Evolutionary conservation across 495 filamentous ascomycete species (phyloP).

Genomic region (Penicillium ochrochloron): DNA sequence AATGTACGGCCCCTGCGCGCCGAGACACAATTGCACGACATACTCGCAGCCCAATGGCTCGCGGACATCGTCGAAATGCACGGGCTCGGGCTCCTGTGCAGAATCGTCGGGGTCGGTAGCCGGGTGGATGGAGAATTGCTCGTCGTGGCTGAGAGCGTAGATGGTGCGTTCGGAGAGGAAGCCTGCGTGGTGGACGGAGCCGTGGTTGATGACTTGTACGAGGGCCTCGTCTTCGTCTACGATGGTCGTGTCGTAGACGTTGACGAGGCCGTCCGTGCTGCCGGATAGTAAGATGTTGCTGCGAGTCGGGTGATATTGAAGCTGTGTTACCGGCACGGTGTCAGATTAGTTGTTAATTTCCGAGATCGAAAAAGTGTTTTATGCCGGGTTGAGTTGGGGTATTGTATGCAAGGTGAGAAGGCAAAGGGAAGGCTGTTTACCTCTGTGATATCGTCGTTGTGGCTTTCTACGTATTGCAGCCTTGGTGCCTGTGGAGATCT

Average conservation of each 20-base stretch:
- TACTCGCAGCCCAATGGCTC: slow-evolving; percentile 77
- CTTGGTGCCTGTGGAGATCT: slow-evolving; percentile 58
- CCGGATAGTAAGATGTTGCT: slow-evolving; percentile 75
- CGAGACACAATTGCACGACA: slow-evolving; percentile 69
- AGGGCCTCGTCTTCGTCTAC: slow-evolving; percentile 86
- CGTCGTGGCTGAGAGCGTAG: slow-evolving; percentile 79
- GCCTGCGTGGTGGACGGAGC: slow-evolving; percentile 81
- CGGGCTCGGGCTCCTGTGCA: slow-evolving; percentile 52
- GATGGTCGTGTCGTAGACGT: slow-evolving; percentile 76
- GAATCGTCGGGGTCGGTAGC: slow-evolving; percentile 62
- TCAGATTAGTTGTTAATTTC: slow-evolving; percentile 15
- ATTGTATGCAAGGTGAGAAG: background rate
- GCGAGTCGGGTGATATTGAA: slow-evolving; percentile 71
- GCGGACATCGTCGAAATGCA: slow-evolving; percentile 78
- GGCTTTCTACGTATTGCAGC: slow-evolving; percentile 77
- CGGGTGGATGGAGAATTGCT: slow-evolving; percentile 77
- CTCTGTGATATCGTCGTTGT: slow-evolving; percentile 91
- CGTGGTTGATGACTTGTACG: slow-evolving; percentile 85
- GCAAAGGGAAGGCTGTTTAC: slow-evolving; percentile 39
- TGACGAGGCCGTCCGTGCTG: slow-evolving; percentile 90
- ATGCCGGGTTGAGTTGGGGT: background rate
- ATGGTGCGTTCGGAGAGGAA: slow-evolving; percentile 73
- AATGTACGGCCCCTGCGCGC: slow-evolving; percentile 53
- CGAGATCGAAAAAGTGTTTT: background rate
- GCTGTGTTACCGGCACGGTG: slow-evolving; percentile 41